Evolutionary conservation across 768 basidiomycete genomes (phyloP).

Genomic region (Suillus sp.): DNA sequence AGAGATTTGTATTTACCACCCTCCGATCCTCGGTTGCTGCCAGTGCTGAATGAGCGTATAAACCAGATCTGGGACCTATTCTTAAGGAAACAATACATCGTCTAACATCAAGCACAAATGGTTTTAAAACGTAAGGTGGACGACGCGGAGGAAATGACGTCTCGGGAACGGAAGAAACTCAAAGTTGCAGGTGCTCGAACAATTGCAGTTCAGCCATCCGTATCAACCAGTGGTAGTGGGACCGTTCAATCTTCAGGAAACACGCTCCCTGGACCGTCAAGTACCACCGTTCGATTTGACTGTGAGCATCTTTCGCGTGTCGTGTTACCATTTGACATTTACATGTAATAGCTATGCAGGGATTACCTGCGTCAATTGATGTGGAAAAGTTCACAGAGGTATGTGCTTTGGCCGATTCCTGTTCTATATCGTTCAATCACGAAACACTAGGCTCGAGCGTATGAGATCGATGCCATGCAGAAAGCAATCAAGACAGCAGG

Average conservation of each 20-base stretch:
- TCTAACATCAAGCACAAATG: slow-evolving; percentile 31
- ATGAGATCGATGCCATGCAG: slow-evolving; percentile 92
- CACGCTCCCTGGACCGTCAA: slow-evolving; percentile 44
- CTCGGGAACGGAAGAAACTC: slow-evolving; percentile 67
- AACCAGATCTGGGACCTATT: slow-evolving; percentile 18
- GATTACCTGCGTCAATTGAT: slow-evolving; percentile 74
- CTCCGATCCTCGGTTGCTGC: slow-evolving; percentile 18
- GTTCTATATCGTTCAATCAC: slow-evolving; percentile 7
- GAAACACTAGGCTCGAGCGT: slow-evolving; percentile 68
- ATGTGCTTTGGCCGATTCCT: slow-evolving; percentile 12
- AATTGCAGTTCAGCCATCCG: slow-evolving; percentile 59
- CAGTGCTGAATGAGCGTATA: slow-evolving; percentile 19
- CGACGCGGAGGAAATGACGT: slow-evolving; percentile 30
- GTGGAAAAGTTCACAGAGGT: slow-evolving; percentile 91
- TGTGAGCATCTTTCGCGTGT: slow-evolving; percentile 35
- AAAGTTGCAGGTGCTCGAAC: slow-evolving; percentile 65
- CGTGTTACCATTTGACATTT: background rate
- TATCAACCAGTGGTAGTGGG: slow-evolving; percentile 16
- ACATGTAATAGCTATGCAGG: slow-evolving; percentile 47
- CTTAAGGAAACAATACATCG: slow-evolving; percentile 35
- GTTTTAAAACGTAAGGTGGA: slow-evolving; percentile 43
- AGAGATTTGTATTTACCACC: slow-evolving; percentile 10
- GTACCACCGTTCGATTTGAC: slow-evolving; percentile 37
- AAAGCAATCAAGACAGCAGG: slow-evolving; percentile 79
- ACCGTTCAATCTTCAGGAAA: slow-evolving; percentile 22